Evolutionary conservation across 2,329 filamentous ascomycete genomes (phyloP).

Genomic region (Thelonectria olida): DNA sequence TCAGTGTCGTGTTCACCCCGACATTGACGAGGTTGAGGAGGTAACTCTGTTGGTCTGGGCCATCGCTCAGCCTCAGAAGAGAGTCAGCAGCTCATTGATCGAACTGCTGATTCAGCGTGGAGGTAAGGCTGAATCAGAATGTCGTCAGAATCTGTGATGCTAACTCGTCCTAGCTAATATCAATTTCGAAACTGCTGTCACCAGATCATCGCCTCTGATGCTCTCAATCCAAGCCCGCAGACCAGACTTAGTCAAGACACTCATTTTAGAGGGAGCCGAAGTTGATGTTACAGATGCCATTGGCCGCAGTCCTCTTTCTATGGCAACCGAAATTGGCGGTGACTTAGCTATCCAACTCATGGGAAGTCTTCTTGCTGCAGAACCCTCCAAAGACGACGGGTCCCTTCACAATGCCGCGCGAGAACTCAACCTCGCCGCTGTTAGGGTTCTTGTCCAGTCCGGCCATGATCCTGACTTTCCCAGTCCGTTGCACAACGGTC

Average conservation of each 20-base stretch:
- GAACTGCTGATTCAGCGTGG: conserved; percentile 61
- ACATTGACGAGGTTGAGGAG: conserved; percentile 60
- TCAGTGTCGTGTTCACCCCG: conserved; percentile 53
- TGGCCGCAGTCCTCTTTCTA: conserved; percentile 67
- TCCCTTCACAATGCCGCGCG: conserved; percentile 73
- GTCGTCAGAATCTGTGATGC: not conserved
- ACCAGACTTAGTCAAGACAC: conserved; percentile 64
- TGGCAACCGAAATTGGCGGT: conserved; percentile 65
- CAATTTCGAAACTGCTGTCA: conserved; percentile 62
- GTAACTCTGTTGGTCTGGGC: conserved; percentile 69
- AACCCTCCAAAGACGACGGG: conserved; percentile 69
- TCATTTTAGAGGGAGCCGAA: conserved; percentile 68
- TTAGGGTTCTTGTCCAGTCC: conserved; percentile 65
- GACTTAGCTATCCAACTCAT: conserved; percentile 63
- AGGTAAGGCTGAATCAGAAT: conserved; percentile 42
- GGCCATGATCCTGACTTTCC: conserved; percentile 73
- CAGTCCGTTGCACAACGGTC: conserved; percentile 67
- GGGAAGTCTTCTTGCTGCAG: conserved; percentile 62
- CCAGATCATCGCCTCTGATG: conserved; percentile 67
- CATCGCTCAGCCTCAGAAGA: conserved; percentile 69
- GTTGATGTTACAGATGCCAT: conserved; percentile 65
- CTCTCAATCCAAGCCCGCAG: conserved; percentile 65
- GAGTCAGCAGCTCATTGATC: conserved; percentile 67
- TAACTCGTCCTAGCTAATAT: conserved; percentile 57
- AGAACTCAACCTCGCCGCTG: conserved; percentile 64